A percentile compares a stretch with the other conserved stretches of the same genome.
phyloP scores from a whole-genome alignment of 1,284 basidiomycete species.

The Malassezia furfur region DNA sequence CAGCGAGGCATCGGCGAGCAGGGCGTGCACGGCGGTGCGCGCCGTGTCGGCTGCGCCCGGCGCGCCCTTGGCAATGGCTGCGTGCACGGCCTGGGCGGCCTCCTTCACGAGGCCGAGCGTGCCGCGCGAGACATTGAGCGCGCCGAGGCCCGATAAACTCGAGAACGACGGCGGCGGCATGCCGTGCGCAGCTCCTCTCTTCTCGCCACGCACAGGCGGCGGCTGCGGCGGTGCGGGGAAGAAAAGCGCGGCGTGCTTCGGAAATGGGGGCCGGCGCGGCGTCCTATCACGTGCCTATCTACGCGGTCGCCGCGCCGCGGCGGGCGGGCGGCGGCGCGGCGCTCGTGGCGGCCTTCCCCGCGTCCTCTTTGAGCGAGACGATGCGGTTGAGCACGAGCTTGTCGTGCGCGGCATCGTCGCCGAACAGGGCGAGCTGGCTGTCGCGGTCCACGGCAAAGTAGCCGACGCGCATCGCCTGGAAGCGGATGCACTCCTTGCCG shows the following conservation, averaged over 20 bases:
- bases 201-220: not conserved
- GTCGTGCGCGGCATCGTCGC: conserved; percentile 57
- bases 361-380: conserved; percentile 89
- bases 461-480: conserved; percentile 90
- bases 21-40: not conserved
- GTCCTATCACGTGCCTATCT: not conserved
- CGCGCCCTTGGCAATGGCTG: not conserved
- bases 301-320: not conserved
- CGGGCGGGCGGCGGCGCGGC: no score
- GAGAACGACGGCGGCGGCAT: conserved; percentile 19
- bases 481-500: conserved; percentile 84
- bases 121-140: conserved; percentile 8
- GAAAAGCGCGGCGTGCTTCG: no score
- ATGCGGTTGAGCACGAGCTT: conserved; percentile 81
- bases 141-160: not conserved
- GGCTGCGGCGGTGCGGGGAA: not conserved
- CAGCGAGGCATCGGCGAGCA: conserved; percentile 7
- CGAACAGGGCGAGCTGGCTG: conserved; percentile 24
- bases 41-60: not conserved
- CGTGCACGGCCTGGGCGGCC: conserved; percentile 1
- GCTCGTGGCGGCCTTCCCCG: conserved; percentile 56
- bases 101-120: conserved; percentile 5
- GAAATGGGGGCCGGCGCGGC: not conserved
- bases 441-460: conserved; percentile 87
- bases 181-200: not conserved